These are phyloP conservation scores for Talaromyces sp. DNA, from an alignment of 2,329 filamentous ascomycete species.

Conservation along the genomic window DNA sequence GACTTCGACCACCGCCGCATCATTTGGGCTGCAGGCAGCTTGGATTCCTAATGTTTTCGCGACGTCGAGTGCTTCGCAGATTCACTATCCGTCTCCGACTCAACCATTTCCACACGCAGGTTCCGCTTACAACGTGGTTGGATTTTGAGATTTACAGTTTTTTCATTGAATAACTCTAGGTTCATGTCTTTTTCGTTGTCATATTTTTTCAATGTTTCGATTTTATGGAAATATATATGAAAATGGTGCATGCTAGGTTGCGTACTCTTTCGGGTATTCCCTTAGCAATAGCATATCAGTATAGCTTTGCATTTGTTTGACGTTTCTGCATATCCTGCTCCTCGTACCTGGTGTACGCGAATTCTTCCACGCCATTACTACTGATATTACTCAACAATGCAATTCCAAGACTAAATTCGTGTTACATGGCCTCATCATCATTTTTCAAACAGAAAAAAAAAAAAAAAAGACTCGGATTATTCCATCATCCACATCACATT, in stretches of 20 bases:
- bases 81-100: background rate
- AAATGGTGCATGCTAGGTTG: no score
- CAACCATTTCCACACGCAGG: background rate
- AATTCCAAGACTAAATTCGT: background rate
- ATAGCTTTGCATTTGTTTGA: background rate
- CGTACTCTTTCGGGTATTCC: no score
- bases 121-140: background rate
- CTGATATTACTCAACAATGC: background rate
- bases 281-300: background rate
- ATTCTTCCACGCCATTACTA: background rate
- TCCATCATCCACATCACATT: background rate
- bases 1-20: background rate
- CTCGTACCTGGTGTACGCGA: background rate
- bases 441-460: background rate
- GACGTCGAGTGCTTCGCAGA: background rate
- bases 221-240: background rate
- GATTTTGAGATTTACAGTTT: background rate
- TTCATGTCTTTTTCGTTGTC: background rate
- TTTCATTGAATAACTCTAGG: background rate
- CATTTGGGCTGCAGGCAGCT: background rate
- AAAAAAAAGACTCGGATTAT: background rate
- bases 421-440: background rate
- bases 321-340: background rate
- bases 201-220: background rate
- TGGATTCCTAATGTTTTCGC: conserved; percentile 1